phyloP scores from a whole-genome alignment of 441 rosid species.

The Jatropha multifida region DNA sequence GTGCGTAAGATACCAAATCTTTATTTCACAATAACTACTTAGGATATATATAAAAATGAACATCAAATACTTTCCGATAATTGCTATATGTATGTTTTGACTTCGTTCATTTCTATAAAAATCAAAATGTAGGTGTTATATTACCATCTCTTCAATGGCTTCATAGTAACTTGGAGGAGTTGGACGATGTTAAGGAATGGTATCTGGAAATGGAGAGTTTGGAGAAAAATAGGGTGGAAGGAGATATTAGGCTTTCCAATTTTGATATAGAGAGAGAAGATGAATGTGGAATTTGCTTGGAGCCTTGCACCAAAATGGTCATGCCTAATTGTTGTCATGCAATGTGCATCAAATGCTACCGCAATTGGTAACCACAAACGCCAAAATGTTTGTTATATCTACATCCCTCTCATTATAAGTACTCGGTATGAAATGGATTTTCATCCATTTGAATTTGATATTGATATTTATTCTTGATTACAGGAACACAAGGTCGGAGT shows the following conservation, averaged over 20 bases:
- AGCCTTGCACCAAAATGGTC: slow-evolving; percentile 93
- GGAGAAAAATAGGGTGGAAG: slow-evolving; percentile 44
- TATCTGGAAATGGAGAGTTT: slow-evolving; percentile 32
- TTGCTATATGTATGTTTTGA: slow-evolving; percentile 2
- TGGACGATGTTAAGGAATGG: slow-evolving; percentile 34
- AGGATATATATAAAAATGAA: not conserved
- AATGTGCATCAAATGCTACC: slow-evolving; percentile 96
- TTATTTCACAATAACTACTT: not conserved
- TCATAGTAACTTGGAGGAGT: slow-evolving; percentile 49
- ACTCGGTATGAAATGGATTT: not conserved
- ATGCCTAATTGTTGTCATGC: slow-evolving; percentile 91
- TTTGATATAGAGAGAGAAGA: slow-evolving; percentile 80
- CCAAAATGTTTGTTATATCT: slow-evolving; percentile 8
- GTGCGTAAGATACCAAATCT: slow-evolving; percentile 35
- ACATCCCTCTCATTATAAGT: not conserved
- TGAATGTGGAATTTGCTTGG: slow-evolving; percentile 97
- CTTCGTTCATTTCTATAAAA: slow-evolving; percentile 8
- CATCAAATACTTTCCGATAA: not conserved
- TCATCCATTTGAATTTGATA: not conserved
- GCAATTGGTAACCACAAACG: slow-evolving; percentile 59
- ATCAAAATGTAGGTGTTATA: slow-evolving; percentile 57
- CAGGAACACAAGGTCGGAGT: slow-evolving; percentile 92
- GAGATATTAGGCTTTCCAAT: slow-evolving; percentile 44
- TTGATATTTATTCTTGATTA: slow-evolving; percentile 22
- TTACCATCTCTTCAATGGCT: slow-evolving; percentile 86